Conservation (phyloP, 345 rosid genomes). For the Eutrema yunnanense region DNA sequence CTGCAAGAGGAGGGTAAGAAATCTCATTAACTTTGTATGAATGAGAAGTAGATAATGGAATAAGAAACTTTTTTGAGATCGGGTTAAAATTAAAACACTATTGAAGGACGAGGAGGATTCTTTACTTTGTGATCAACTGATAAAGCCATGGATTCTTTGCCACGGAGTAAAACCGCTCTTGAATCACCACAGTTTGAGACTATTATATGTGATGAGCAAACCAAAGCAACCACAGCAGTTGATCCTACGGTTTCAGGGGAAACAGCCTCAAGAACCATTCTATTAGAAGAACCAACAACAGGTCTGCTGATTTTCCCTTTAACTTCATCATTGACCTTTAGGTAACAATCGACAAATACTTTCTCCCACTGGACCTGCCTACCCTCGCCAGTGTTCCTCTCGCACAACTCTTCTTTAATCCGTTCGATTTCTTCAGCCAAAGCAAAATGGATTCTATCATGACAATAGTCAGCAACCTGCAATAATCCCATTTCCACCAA, state of each 20-base stretch:
- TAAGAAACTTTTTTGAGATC: neutral
- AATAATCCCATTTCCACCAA: constrained; percentile 34
- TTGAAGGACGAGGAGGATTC: neutral
- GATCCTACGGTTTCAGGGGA: constrained; percentile 94
- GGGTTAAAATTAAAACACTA: neutral
- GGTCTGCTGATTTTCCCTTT: constrained; percentile 53
- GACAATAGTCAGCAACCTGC: constrained; percentile 96
- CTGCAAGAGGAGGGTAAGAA: constrained; percentile 31
- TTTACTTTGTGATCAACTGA: constrained; percentile 89
- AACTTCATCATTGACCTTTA: constrained; percentile 71
- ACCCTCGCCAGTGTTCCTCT: constrained; percentile 38
- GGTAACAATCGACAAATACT: constrained; percentile 63
- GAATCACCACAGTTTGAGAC: constrained; percentile 96
- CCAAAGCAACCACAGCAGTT: constrained; percentile 87
- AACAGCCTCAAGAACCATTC: constrained; percentile 41
- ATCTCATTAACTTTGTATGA: neutral
- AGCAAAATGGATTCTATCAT: constrained; percentile 63
- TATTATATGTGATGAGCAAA: constrained; percentile 84
- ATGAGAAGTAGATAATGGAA: neutral
- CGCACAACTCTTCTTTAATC: constrained; percentile 33
- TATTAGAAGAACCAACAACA: constrained; percentile 31
- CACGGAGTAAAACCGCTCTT: constrained; percentile 81
- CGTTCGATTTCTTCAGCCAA: constrained; percentile 65
- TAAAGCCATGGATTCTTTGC: constrained; percentile 71
- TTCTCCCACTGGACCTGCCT: constrained; percentile 70